These are phyloP conservation scores for Cephalotrichum gorgonifer DNA, from an alignment of 2,329 filamentous ascomycete genomes.

Conservation along the genomic window DNA sequence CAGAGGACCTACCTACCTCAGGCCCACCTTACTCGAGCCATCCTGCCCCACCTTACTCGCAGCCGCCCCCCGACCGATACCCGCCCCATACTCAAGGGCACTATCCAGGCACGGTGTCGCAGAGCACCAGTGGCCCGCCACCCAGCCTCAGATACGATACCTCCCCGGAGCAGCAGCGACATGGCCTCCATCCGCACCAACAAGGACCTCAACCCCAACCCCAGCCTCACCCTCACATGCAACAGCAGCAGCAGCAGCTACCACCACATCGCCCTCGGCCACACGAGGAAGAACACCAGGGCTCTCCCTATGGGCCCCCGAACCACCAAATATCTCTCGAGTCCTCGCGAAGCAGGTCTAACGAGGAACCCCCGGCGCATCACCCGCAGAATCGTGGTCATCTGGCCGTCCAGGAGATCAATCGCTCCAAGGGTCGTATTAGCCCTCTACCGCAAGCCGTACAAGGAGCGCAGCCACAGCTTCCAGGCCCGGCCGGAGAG, in stretches of 20 bases:
- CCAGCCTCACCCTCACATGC: constrained; percentile 16
- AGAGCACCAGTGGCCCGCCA: constrained; percentile 13
- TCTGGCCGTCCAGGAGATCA: constrained; percentile 70
- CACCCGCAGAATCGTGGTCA: constrained; percentile 53
- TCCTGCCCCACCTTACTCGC: constrained; percentile 21
- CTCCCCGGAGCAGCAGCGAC: constrained; percentile 16
- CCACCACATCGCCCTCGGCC: constrained; percentile 16
- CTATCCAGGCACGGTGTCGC: constrained; percentile 23
- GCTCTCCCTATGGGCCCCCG: constrained; percentile 1
- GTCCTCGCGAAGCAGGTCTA: constrained; percentile 33
- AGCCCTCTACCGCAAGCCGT: constrained; percentile 90
- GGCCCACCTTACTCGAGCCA: constrained; percentile 27
- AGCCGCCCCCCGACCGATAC: constrained; percentile 27
- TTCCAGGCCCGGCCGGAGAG: constrained; percentile 68
- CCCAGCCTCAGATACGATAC: constrained; percentile 16
- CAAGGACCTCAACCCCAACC: constrained; percentile 21
- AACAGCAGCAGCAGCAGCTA: constrained; percentile 21
- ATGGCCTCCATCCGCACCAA: constrained; percentile 15
- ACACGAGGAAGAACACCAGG: constrained; percentile 18
- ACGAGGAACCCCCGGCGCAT: constrained; percentile 26
- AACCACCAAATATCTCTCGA: background rate
- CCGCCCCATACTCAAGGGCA: constrained; percentile 19
- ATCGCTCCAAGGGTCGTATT: constrained; percentile 63
- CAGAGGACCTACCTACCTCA: constrained; percentile 18
- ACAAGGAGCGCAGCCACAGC: constrained; percentile 77